Evolutionary conservation across 2,329 filamentous ascomycete genomes (phyloP), one percentile per base, ranked within the genome.

Genomic region (Nemania bipapillata): DNA sequence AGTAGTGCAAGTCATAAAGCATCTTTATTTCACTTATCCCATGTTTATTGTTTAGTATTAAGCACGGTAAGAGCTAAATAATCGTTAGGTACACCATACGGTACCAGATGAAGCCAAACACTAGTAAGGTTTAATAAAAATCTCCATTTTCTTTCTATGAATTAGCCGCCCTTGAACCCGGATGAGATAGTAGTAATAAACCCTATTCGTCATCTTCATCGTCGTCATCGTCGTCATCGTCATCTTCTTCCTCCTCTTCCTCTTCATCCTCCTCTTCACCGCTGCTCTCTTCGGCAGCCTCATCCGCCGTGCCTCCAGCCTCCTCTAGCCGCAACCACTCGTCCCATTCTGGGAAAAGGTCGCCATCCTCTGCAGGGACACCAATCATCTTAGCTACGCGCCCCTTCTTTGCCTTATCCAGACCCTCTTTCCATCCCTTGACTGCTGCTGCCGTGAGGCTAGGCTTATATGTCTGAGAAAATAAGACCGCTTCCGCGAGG

Each of bases 271-370:
- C 57, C 2, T 55, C 56, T 24, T 69, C 70, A 11, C 42, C 55
- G 8, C 74, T 75, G 40, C 62, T 74, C 32, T 70, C 74, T 26
- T 75, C 73, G 7, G 72, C 74, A n/a, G 72, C 77, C 45, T 74
- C 83, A 70, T 72, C 80, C 66, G 81, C 78, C 3, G 84, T 35
- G 24, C 24, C 85, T 2, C 92, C 91, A 74, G 94, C 90, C 67
- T 86, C 87, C 83, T 98, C 96, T 70, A 97, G 79, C 77, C 87
- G 86, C 74, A 98, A 79, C 84, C 93, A 97, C 80, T 96, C 91
- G 4, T 97, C 92, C 96, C 96, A 99, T 77, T 97, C 93, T 0
- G 95, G 95, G 83, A 99, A 99, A 74, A 99, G 86, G 2, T 97
- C 94, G 47, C 91, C 91, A 68, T 94, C 92, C 74, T 92, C 90